Base-by-base conservation (phyloP, 352 stramenopile genomes). In the Plasmopara viticola region DNA sequence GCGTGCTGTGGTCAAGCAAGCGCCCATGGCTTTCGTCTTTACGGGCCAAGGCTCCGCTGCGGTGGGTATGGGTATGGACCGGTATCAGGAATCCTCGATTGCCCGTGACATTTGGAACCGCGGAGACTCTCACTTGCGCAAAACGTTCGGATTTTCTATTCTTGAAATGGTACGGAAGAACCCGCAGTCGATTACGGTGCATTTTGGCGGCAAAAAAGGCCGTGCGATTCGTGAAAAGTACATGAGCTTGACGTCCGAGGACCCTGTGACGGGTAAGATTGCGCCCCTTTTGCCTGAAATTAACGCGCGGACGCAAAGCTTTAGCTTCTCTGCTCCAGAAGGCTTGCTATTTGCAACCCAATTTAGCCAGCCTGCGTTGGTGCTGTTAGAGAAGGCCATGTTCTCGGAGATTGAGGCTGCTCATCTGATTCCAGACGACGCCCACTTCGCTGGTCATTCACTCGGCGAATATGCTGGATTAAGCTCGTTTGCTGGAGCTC, bases 41-140 rank as follows among this genome's bases (percentile, higher is more conserved):
- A 95, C 84, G 17, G 86, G 84, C 6, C 86, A 95, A 46, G 86
- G 86, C 9, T 94, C 81, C 17, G 82, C 83, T 28, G 68, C 78
- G 12, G 70, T 90, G 4, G 83, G 83, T 15, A 94, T 95, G 84
- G 86, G 86, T 33, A 95, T 95, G 86, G 80, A 94, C n/a, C 78
- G 77, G 2, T 95, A 94, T 57, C 66, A 81, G 48, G 68, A 80
- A 34, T 92, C 80, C 5, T 33, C 60, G 0, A 60, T 87, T 18
- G 84, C 83, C 15, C 81, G 82, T 29, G 74, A 86, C 5, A 74
- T 93, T 42, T 95, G 86, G 86, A 69, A 95, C 56, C 68, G 69
- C 48, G 86, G 84, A 47, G 81, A 95, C 43, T 35, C 42, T 31
- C 80, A 94, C 49, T 58, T 95, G 29, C 64, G 62, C 31, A 59